Conservation (phyloP, 805 yeast genomes). For the Metschnikowia sp. region DNA sequence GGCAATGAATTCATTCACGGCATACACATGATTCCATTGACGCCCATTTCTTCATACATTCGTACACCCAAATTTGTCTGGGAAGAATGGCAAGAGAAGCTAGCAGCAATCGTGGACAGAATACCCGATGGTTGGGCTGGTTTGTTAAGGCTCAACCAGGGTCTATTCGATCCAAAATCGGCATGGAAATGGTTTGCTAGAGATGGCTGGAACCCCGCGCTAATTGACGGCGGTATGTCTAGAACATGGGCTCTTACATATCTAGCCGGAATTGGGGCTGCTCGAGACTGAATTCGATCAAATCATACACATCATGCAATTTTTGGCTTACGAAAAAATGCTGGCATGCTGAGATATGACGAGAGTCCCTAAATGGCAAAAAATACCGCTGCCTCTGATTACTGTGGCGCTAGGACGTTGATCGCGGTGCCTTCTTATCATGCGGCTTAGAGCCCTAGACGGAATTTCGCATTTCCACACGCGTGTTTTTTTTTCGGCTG, state of each 20-base stretch:
- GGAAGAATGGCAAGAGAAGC: constrained; percentile 61
- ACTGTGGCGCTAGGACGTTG: not conserved
- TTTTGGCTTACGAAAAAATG: too few species aligned
- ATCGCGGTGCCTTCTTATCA: not conserved
- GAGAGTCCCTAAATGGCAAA: too few species aligned
- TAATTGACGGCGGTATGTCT: constrained; percentile 82
- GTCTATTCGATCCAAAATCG: constrained; percentile 63
- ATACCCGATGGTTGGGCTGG: constrained; percentile 73
- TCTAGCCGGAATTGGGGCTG: constrained; percentile 50
- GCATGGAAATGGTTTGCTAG: constrained; percentile 46
- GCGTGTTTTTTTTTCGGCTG: not conserved
- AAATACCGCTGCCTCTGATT: too few species aligned
- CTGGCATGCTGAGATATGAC: too few species aligned
- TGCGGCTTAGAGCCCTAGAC: not conserved
- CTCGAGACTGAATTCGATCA: not conserved
- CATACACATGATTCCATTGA: constrained; percentile 73
- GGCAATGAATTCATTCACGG: constrained; percentile 68
- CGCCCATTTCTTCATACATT: constrained; percentile 62
- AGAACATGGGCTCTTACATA: constrained; percentile 83
- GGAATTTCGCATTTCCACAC: not conserved
- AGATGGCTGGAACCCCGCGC: constrained; percentile 47
- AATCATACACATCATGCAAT: too few species aligned
- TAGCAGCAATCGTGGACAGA: constrained; percentile 41
- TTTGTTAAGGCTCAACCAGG: constrained; percentile 67
- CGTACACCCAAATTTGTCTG: constrained; percentile 51